Percentiles rank a stretch among this genome's conserved stretches.
Evolutionary conservation across 768 basidiomycete species (phyloP).

Genomic region (Agaricus subrufescens): DNA sequence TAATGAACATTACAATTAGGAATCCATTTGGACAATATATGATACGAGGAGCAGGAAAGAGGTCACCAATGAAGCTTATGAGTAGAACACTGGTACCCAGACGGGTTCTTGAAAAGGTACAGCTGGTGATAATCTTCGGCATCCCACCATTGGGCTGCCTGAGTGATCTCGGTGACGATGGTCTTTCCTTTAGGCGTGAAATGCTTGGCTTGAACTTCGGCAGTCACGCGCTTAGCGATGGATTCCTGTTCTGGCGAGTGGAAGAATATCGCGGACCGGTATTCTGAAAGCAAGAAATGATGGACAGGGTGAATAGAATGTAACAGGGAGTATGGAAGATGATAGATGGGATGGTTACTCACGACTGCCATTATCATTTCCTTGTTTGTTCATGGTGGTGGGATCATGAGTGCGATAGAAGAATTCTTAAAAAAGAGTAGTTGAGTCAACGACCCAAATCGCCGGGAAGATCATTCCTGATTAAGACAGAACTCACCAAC

Average conservation of each 20-base stretch:
- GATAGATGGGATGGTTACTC: constrained; percentile 22
- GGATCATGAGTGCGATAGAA: constrained; percentile 95
- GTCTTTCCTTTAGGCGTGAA: constrained; percentile 67
- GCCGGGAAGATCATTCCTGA: background rate
- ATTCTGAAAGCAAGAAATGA: constrained; percentile 46
- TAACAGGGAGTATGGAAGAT: no score
- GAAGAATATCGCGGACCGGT: constrained; percentile 90
- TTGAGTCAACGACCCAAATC: background rate
- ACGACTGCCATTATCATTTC: constrained; percentile 77
- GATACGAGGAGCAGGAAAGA: background rate
- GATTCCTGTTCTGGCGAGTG: constrained; percentile 65
- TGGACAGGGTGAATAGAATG: background rate
- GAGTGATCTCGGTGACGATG: constrained; percentile 74
- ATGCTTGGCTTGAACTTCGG: constrained; percentile 80
- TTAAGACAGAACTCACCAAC: constrained; percentile 55
- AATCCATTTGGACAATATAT: background rate
- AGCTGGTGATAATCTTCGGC: constrained; percentile 84
- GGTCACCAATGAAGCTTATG: constrained; percentile 77
- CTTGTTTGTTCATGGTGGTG: constrained; percentile 78
- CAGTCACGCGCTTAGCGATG: constrained; percentile 72
- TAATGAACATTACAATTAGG: constrained; percentile 1
- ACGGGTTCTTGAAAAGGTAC: constrained; percentile 79
- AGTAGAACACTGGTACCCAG: constrained; percentile 89
- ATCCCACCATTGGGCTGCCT: constrained; percentile 74
- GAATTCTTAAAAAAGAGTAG: constrained; percentile 51